Base-by-base conservation (phyloP, 495 filamentous ascomycete species). In the Trichoderma erinaceum region DNA sequence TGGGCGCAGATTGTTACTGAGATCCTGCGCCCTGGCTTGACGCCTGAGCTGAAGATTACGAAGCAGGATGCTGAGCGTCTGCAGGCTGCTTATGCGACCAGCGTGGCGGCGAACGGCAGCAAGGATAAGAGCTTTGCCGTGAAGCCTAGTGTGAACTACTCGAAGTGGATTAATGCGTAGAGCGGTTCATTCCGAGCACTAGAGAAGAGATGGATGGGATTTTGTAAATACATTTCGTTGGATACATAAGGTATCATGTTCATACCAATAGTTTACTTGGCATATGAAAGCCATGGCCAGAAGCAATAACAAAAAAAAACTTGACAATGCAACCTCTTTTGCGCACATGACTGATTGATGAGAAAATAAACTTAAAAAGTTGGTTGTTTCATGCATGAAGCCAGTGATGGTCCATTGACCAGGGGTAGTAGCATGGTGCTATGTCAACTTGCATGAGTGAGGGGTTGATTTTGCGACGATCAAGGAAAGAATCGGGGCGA, bases 1-100 rank as follows among this genome's bases (percentile, higher is more conserved):
- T 92, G 90, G 90, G 88, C 86, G 3, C 79, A 85, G 64, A 72
- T 74, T 52, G 88, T 92, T 83, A 82, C 77, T 75, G 81, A 76
- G 72, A 81, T 72, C 69, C 79, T 89, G 78, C 23, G 56, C 4
- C 56, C 56, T 11, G 23, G 23, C 56, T 16, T 61, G 56, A 77
- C 71, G 48, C 72, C 70, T 2, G 27, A 65, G 0, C 44, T 79
- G 63, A 64, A 5, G 41, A 70, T 78, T 2, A 72, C 74, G 15
- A 50, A 10, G 65, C 43, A 68, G 13, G 70, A 11, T 63, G 69
- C 68, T 11, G 25, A 67, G 23, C 64, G 13, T 23, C 44, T 78
- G 67, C 70, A 66, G 3, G 16, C 32, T 38, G 66, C 71, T 16
- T 76, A 61, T 32, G 25, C 23, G 56, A 25, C 8, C 2, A 61